Conservation (phyloP, 1,284 basidiomycete genomes). For the Pisolithus thermaeus region DNA sequence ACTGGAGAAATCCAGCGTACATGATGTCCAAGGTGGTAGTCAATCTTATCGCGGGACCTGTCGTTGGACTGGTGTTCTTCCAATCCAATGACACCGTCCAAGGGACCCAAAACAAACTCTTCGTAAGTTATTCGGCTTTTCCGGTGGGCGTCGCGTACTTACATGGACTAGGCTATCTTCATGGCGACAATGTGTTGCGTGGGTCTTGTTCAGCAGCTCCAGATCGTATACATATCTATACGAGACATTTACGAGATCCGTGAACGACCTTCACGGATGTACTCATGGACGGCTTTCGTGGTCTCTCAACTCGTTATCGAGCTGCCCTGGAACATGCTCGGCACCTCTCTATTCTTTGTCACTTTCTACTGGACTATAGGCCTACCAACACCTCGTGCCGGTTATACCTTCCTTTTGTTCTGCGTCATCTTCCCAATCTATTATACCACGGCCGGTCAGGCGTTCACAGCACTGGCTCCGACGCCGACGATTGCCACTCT, state of each 20-base stretch:
- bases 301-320: conserved; percentile 38
- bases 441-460: conserved; percentile 44
- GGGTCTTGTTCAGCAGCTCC: conserved; percentile 48
- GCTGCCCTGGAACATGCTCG: conserved; percentile 33
- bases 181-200: conserved; percentile 43
- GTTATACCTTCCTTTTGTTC: conserved; percentile 53
- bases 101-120: conserved; percentile 81
- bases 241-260: conserved; percentile 59
- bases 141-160: background rate
- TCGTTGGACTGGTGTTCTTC: conserved; percentile 72
- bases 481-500: conserved; percentile 49
- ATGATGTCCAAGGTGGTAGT: conserved; percentile 68
- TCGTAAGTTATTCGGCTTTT: conserved; percentile 27
- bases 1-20: conserved; percentile 67
- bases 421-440: conserved; percentile 51
- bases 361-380: conserved; percentile 27
- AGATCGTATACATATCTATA: conserved; percentile 48
- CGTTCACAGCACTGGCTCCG: conserved; percentile 42
- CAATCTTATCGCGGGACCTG: conserved; percentile 50
- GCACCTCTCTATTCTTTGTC: conserved; percentile 52
- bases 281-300: conserved; percentile 54
- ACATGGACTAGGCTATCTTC: conserved; percentile 34
- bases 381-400: conserved; percentile 46
- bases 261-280: conserved; percentile 61
- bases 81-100: conserved; percentile 58